A percentile compares a stretch with the other conserved stretches of the same genome.
phyloP scores from a whole-genome alignment of 2,329 filamentous ascomycete species.

The Penicillium sp. region DNA sequence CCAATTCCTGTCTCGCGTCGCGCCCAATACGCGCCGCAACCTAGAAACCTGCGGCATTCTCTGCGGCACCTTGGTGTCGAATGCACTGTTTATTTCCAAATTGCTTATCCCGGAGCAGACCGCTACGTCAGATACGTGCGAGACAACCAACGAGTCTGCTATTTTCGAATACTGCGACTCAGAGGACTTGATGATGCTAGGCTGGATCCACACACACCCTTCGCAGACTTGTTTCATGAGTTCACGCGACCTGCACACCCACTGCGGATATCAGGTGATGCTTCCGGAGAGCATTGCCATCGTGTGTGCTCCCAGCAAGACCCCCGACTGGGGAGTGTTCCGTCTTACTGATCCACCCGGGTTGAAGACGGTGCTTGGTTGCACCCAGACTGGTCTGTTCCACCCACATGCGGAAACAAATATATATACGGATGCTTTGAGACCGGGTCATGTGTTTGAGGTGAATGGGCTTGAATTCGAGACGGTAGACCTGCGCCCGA shows the following conservation, averaged over 20 bases:
- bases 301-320: constrained; percentile 85
- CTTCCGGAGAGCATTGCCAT: constrained; percentile 95
- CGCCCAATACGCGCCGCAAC: constrained; percentile 76
- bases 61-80: constrained; percentile 87
- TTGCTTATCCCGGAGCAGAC: constrained; percentile 90
- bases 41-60: constrained; percentile 96
- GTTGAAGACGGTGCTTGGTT: constrained; percentile 79
- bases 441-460: constrained; percentile 74
- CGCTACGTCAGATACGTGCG: constrained; percentile 89
- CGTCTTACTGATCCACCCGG: constrained; percentile 92
- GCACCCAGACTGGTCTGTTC: constrained; percentile 78
- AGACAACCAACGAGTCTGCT: constrained; percentile 83
- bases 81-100: constrained; percentile 87
- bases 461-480: constrained; percentile 68
- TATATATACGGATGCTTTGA: constrained; percentile 75
- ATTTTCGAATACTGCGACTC: constrained; percentile 88
- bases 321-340: constrained; percentile 82
- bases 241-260: constrained; percentile 89
- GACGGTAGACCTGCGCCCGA: constrained; percentile 63
- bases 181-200: constrained; percentile 81
- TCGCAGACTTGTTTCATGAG: constrained; percentile 98
- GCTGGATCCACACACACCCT: constrained; percentile 98
- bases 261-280: constrained; percentile 94
- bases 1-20: constrained; percentile 74
- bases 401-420: constrained; percentile 74